Evolutionary conservation across 2,329 filamentous ascomycete genomes (phyloP).

Genomic region (Apiospora marii): DNA sequence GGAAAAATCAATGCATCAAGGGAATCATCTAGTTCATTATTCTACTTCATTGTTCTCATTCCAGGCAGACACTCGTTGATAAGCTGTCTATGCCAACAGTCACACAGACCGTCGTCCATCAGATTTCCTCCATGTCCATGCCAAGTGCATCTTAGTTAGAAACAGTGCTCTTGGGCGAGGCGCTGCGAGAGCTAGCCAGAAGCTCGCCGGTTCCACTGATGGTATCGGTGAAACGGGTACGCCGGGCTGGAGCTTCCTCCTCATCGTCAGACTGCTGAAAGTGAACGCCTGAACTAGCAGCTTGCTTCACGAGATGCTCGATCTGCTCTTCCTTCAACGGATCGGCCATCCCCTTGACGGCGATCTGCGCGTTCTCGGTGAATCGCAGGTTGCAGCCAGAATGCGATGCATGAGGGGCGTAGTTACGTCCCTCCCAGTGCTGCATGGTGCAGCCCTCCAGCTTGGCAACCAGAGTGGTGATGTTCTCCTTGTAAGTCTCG

Average conservation of each 20-base stretch:
- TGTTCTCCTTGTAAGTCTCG: conserved; percentile 31
- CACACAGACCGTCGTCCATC: too few species aligned
- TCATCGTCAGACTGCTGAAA: background rate
- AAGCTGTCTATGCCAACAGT: too few species aligned
- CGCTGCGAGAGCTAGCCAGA: background rate
- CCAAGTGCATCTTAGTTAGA: background rate
- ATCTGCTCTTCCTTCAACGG: background rate
- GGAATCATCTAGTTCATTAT: too few species aligned
- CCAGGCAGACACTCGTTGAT: too few species aligned
- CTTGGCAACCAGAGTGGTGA: conserved; percentile 30
- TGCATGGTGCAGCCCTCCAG: conserved; percentile 32
- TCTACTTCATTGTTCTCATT: too few species aligned
- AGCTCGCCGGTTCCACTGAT: conserved; percentile 5
- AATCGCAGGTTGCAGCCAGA: background rate
- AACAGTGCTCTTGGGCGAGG: background rate
- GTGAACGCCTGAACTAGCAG: background rate
- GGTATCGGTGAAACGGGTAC: background rate
- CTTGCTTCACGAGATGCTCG: background rate
- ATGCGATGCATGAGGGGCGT: conserved; percentile 26
- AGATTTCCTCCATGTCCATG: too few species aligned
- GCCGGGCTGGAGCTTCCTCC: background rate
- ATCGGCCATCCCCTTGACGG: background rate
- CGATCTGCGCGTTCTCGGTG: background rate
- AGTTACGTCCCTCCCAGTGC: conserved; percentile 34
- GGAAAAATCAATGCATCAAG: too few species aligned